A percentile compares a stretch with the other conserved stretches of the same genome.
Evolutionary conservation across 306 rosid species (phyloP).

Genomic region (Luffa acutangula): DNA sequence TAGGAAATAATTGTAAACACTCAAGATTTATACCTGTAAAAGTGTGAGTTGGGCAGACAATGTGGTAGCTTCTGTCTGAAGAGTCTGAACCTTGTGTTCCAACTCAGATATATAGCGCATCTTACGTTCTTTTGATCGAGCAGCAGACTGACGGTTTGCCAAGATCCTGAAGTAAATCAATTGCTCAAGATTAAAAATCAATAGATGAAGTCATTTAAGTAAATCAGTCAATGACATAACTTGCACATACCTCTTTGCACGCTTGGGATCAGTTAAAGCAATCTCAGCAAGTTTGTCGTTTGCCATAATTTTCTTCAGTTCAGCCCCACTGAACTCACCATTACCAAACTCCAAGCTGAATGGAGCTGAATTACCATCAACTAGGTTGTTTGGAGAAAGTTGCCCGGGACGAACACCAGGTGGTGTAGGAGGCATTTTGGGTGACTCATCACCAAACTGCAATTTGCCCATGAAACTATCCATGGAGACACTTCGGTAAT

Average conservation of each 20-base stretch:
- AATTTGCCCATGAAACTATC: constrained; percentile 84
- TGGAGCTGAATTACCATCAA: constrained; percentile 44
- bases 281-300: constrained; percentile 89
- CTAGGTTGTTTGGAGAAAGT: constrained; percentile 40
- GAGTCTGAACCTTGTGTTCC: constrained; percentile 94
- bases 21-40: constrained; percentile 50
- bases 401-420: constrained; percentile 44
- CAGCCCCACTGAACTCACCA: constrained; percentile 92
- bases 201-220: not conserved
- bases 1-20: not conserved
- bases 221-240: not conserved
- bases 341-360: constrained; percentile 91
- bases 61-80: constrained; percentile 90
- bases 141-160: constrained; percentile 96
- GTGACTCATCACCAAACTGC: constrained; percentile 61
- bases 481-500: constrained; percentile 81
- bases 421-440: constrained; percentile 59
- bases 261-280: constrained; percentile 81
- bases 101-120: constrained; percentile 86
- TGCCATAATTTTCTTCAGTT: constrained; percentile 91
- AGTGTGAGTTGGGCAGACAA: constrained; percentile 83
- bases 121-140: constrained; percentile 88
- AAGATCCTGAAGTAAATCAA: constrained; percentile 43
- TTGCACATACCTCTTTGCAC: constrained; percentile 61
- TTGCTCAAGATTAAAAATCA: not conserved